phyloP scores from a whole-genome alignment of 139 green algal genomes.

The Desmodesmus armatus region DNA sequence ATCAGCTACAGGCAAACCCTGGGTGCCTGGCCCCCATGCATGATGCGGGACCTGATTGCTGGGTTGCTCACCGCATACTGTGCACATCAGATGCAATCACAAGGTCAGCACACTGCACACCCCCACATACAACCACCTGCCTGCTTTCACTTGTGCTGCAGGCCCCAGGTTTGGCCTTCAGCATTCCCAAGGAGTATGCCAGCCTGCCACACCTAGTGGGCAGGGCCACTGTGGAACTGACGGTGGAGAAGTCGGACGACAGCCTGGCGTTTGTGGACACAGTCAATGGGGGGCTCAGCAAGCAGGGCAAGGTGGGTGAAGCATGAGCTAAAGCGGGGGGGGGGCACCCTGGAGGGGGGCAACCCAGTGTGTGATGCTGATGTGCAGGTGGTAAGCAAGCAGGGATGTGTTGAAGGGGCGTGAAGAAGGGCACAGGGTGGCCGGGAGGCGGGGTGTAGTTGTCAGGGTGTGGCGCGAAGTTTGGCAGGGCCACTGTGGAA shows the following conservation, averaged over 20 bases:
- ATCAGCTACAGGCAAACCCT: too few species aligned
- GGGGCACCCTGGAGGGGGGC: background rate
- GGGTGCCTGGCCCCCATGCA: too few species aligned
- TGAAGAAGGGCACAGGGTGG: too few species aligned
- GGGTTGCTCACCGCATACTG: too few species aligned
- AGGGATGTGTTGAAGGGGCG: background rate
- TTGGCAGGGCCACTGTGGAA: constrained; percentile 60
- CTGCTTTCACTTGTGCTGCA: constrained; percentile 68
- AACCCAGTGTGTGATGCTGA: background rate
- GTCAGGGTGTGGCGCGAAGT: too few species aligned
- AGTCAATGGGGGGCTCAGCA: constrained; percentile 48
- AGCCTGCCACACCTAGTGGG: constrained; percentile 66
- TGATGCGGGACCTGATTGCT: too few species aligned
- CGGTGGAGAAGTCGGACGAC: constrained; percentile 63
- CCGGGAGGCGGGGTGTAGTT: too few species aligned
- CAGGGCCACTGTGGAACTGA: constrained; percentile 61
- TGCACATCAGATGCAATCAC: too few species aligned
- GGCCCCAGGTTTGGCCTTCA: constrained; percentile 75
- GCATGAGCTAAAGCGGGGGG: too few species aligned
- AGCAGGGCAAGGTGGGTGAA: constrained; percentile 10
- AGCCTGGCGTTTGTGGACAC: constrained; percentile 58
- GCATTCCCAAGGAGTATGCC: constrained; percentile 62
- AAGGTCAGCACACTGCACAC: too few species aligned
- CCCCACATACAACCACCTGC: too few species aligned
- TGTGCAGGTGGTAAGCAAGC: background rate